These are phyloP conservation scores for Leucoagaricus sp. DNA, from an alignment of 1,284 basidiomycete genomes.

Conservation along the genomic window DNA sequence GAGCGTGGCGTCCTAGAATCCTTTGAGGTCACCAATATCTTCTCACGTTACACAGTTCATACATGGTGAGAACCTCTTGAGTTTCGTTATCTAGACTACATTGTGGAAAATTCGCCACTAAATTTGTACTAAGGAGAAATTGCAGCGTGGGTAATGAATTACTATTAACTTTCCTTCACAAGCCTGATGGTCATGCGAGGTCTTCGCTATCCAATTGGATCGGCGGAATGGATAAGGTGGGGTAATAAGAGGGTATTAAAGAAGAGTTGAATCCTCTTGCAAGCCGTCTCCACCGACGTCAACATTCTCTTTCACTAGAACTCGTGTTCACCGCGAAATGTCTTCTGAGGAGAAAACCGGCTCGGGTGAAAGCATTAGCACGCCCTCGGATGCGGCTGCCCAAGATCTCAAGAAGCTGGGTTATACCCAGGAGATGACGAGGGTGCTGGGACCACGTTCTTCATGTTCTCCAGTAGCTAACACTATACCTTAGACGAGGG, in stretches of 20 bases:
- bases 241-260: neutral
- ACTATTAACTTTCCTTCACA: neutral
- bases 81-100: neutral
- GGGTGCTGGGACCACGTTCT: slow-evolving; percentile 42
- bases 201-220: neutral
- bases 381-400: slow-evolving; percentile 17
- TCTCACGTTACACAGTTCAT: neutral
- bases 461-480: no score
- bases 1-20: no score
- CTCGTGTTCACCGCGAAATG: neutral
- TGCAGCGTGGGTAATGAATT: neutral
- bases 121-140: neutral
- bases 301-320: neutral
- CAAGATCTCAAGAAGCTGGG: slow-evolving; percentile 46
- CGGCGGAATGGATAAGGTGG: neutral
- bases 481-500: slow-evolving; percentile 43
- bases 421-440: slow-evolving; percentile 50
- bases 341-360: neutral
- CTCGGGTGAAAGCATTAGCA: neutral
- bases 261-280: neutral
- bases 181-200: neutral
- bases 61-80: neutral
- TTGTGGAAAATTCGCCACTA: neutral
- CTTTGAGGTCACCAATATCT: neutral
- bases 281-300: neutral